Conservation (phyloP, 192 early-diverging fungal genomes). For the Podila epigama region DNA sequence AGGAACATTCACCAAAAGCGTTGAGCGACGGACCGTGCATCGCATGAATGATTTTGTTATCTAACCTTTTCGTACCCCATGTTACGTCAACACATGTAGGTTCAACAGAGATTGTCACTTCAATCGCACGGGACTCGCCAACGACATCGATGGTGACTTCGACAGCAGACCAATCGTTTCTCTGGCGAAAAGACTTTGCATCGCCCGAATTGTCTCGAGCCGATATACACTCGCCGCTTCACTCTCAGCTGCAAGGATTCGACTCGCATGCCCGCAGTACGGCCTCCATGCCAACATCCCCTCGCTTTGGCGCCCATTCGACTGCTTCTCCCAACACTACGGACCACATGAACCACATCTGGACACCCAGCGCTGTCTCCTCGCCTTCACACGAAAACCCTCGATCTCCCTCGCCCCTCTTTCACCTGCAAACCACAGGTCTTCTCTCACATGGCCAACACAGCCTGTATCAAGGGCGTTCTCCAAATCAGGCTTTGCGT, state of each 20-base stretch:
- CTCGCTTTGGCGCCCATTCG: slow-evolving; percentile 14
- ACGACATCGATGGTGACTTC: too few species aligned
- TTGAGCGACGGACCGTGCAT: too few species aligned
- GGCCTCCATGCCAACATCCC: slow-evolving; percentile 22
- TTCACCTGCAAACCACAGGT: neutral
- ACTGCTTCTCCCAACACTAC: neutral
- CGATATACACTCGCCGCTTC: slow-evolving; percentile 4
- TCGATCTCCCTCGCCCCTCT: slow-evolving; percentile 9
- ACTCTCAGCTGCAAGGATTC: neutral
- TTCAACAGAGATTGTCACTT: neutral
- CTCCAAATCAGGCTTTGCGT: slow-evolving; percentile 11
- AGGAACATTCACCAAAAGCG: too few species aligned
- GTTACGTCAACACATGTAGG: neutral
- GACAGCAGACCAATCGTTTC: slow-evolving; percentile 11
- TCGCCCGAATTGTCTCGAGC: slow-evolving; percentile 7
- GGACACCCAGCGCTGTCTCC: slow-evolving; percentile 6
- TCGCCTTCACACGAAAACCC: slow-evolving; percentile 6
- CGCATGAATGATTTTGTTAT: too few species aligned
- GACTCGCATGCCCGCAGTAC: neutral
- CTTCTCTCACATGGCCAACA: slow-evolving; percentile 4
- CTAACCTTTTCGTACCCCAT: too few species aligned
- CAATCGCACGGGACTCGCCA: too few species aligned
- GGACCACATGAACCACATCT: slow-evolving; percentile 16
- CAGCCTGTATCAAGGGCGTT: slow-evolving; percentile 11
- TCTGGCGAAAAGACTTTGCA: slow-evolving; percentile 14